Percentiles rank a stretch among this genome's conserved stretches.
phyloP scores from a whole-genome alignment of 108 stramenopile species.

The Phaeodactylum tricornutum region DNA sequence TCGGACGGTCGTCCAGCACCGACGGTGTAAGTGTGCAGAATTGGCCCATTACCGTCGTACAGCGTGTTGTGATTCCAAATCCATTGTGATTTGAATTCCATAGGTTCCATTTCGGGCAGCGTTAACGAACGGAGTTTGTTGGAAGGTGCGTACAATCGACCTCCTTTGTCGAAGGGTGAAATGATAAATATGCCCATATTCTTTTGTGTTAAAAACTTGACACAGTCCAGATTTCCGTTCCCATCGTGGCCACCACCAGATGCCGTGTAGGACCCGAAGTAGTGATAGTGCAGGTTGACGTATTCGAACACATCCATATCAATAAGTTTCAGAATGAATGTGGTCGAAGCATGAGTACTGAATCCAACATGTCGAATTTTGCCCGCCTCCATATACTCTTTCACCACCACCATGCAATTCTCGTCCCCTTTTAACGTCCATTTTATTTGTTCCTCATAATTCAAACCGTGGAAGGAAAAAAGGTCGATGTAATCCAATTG shows the following conservation, averaged over 20 bases:
- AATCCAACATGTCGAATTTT: conserved; percentile 82
- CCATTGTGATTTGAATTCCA: conserved; percentile 50
- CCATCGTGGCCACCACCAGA: conserved; percentile 38
- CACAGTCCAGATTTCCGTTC: conserved; percentile 48
- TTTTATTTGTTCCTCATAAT: conserved; percentile 42
- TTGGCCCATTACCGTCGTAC: conserved; percentile 15
- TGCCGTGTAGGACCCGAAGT: conserved; percentile 76
- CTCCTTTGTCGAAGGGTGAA: conserved; percentile 86
- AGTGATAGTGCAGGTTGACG: conserved; percentile 85
- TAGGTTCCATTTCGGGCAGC: conserved; percentile 71
- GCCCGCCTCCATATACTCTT: conserved; percentile 47
- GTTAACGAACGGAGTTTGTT: conserved; percentile 50
- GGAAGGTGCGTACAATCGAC: conserved; percentile 57
- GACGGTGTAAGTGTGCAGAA: conserved; percentile 54
- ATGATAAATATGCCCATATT: conserved; percentile 89
- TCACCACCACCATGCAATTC: conserved; percentile 50
- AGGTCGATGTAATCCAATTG: conserved; percentile 80
- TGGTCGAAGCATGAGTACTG: conserved; percentile 72
- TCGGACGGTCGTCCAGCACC: conserved; percentile 70
- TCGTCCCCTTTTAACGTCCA: conserved; percentile 51
- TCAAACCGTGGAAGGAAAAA: conserved; percentile 80
- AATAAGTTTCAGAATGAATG: conserved; percentile 52
- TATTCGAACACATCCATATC: conserved; percentile 75
- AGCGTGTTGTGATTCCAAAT: conserved; percentile 47
- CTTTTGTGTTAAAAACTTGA: conserved; percentile 48